These are phyloP conservation scores for Auricularia sp. DNA, from an alignment of 768 basidiomycete genomes.

Conservation along the genomic window DNA sequence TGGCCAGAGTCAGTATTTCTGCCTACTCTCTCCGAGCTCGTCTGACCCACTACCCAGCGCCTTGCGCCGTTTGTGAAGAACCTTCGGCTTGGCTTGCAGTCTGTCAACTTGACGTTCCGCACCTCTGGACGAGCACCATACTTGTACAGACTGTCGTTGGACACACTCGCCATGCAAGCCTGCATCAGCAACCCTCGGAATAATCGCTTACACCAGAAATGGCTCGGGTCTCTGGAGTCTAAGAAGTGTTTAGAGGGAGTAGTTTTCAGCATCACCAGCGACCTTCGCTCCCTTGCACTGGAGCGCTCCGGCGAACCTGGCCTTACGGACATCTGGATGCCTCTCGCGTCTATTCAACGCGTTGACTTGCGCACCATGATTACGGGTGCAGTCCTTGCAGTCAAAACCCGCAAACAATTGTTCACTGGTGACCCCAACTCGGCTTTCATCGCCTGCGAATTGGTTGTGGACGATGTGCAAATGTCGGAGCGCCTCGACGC, in stretches of 20 bases:
- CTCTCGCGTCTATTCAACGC: neutral
- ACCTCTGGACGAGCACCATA: neutral
- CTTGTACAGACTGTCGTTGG: slow-evolving; percentile 1
- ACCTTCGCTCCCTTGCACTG: slow-evolving; percentile 33
- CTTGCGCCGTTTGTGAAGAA: neutral
- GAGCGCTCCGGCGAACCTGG: slow-evolving; percentile 24
- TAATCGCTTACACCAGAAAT: slow-evolving; percentile 38
- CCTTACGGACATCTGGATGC: neutral
- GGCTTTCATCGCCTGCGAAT: slow-evolving; percentile 41
- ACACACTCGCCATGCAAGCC: slow-evolving; percentile 26
- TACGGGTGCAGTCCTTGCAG: neutral
- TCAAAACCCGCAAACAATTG: slow-evolving; percentile 14
- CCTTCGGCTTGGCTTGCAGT: neutral
- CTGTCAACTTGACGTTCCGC: slow-evolving; percentile 1
- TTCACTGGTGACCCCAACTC: slow-evolving; percentile 49
- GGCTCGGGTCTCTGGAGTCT: slow-evolving; percentile 37
- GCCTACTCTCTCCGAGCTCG: neutral
- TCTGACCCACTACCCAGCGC: neutral
- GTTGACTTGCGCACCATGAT: neutral
- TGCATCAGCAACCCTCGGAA: slow-evolving; percentile 38
- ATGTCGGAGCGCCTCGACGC: slow-evolving; percentile 37
- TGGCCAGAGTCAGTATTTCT: neutral
- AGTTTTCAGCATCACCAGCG: slow-evolving; percentile 37
- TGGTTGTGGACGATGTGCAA: slow-evolving; percentile 36
- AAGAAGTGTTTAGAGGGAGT: slow-evolving; percentile 35